phyloP scores from a whole-genome alignment of 345 rosid species.

The Corchorus olitorius region DNA sequence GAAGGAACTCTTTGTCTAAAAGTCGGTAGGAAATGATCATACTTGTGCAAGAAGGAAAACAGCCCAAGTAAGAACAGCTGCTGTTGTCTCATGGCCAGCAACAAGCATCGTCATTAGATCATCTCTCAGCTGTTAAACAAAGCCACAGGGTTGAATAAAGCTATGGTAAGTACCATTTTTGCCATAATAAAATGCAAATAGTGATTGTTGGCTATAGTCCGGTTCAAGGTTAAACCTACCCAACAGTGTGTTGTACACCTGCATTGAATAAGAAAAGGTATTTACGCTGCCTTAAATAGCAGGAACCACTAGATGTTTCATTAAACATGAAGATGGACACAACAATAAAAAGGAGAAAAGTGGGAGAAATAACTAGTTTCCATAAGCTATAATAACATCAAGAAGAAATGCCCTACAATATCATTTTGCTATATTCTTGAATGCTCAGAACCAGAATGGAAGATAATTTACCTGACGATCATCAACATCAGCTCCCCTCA shows the following conservation, averaged over 20 bases:
- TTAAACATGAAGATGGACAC: not conserved
- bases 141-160: slow-evolving; percentile 9
- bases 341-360: not conserved
- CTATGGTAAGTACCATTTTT: not conserved
- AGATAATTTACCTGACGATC: slow-evolving; percentile 66
- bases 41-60: slow-evolving; percentile 90
- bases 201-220: not conserved
- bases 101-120: slow-evolving; percentile 94
- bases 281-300: slow-evolving; percentile 5
- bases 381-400: not conserved
- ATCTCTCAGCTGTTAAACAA: slow-evolving; percentile 71
- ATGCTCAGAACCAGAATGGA: slow-evolving; percentile 1
- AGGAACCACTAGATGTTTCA: slow-evolving; percentile 10
- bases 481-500: slow-evolving; percentile 91
- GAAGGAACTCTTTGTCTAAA: not conserved
- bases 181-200: not conserved
- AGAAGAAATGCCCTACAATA: not conserved
- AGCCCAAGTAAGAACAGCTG: slow-evolving; percentile 99
- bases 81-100: slow-evolving; percentile 97
- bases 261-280: not conserved
- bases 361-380: not conserved
- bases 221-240: not conserved
- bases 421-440: not conserved
- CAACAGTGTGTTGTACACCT: not conserved
- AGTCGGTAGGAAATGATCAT: slow-evolving; percentile 25